Evolutionary conservation across 306 rosid genomes (phyloP), one percentile per base, ranked within the genome.

Genomic region (Begonia loranthoides): DNA sequence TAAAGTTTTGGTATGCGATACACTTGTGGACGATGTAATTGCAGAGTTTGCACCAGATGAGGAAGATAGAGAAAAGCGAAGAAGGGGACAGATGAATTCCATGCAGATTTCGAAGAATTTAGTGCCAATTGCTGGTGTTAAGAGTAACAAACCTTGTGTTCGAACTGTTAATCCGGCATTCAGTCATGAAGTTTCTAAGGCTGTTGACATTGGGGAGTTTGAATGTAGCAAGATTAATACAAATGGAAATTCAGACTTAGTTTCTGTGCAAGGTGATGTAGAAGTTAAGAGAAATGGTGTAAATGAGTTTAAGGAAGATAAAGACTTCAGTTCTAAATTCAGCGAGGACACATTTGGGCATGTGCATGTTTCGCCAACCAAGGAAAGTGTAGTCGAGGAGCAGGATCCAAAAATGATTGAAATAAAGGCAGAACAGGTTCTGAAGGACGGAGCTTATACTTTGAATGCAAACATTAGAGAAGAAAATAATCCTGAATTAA

Each of bases 11-110:
- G 67, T 70, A 21, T 56, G 58, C 9, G 87, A 80, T 45, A 80
- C 94, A 19, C 73, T 90, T 17, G 88, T 90, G 2, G 95, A 90
- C 8, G 95, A 90, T 50, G 83, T 90, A 24, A 75, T 90, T 11
- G 90, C 87, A 0, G 95, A 86, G 69, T 85, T 82, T 51, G 88
- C 99, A 0, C 86, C 99, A 1, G 95, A 90, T 10, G 94, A 90
- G 70, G 61, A 61, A 1, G 99, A 90, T 49, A 71, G 79, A 53
- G 71, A 74, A 34, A 74, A 62, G 53, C 92, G 92, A 2, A 68
- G 84, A 68, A 80, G 76, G 57, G 74, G 55, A 4, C 81, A 68
- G 16, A 4, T 45, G 0, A 62, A 56, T 61, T 22, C 56, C 7
- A 14, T 54, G 12, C 45, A 67, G 12, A 47, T 17, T 15, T 15